Evolutionary conservation across 805 yeast species (phyloP), one percentile per base, ranked within the genome.

Genomic region (Isabelozyma rhagii): DNA sequence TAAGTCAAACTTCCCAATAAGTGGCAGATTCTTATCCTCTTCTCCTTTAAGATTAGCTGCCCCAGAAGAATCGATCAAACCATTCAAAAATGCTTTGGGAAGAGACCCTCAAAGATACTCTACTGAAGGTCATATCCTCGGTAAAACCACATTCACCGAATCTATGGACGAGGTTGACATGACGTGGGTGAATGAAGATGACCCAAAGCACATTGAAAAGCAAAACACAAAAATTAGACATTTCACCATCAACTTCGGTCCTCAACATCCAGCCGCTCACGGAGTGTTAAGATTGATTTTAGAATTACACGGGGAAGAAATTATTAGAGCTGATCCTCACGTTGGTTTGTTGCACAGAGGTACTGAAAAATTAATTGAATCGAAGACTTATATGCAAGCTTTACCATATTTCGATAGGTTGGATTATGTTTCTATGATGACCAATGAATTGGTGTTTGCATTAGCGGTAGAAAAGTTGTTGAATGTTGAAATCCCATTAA

Each of bases 241-340:
- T 66, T 89, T 89, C 75, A 89, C 96, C 45, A 84, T 89, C 66
- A 89, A 89, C 72, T 89, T 89, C 66, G 96, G 96, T 38, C 96
- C 96, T 45, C 96, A 89, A 73, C 96, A 89, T 75, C 96, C 96
- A 21, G 96, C 96, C 54, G 96, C 96, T 28, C 96, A 89, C 74
- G 96, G 96, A 58, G 96, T 89, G 70, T 76, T 89, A 75, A 81
- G 96, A 66, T 77, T 89, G 68, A 89, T 89, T 68, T 75, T 89
- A 63, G 96, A 89, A 72, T 79, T 89, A 53, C 87, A 87, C 63
- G 96, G 96, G 58, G 96, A 89, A 71, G 96, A 89, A 69, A 85
- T 89, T 59, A 81, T 89, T 45, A 80, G 96, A 59, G 78, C 92
- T 4, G 96, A 89, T 66, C 96, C 96, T 39, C 96, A 89, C 67